These are phyloP conservation scores for Phytopythium chamaehyphon DNA, from an alignment of 352 stramenopile genomes.

Conservation along the genomic window DNA sequence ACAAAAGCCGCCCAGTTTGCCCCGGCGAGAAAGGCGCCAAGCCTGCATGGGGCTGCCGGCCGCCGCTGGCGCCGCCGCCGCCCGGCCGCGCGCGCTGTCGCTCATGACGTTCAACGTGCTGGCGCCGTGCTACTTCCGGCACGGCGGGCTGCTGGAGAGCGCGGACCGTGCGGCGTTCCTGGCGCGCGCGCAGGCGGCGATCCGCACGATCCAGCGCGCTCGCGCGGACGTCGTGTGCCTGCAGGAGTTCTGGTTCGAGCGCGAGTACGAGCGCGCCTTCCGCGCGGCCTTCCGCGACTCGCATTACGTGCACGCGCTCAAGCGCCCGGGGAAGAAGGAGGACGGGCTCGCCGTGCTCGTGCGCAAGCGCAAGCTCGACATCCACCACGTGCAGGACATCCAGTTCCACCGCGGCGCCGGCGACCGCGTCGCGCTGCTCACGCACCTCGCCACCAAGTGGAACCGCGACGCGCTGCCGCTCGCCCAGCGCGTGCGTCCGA, in stretches of 20 bases:
- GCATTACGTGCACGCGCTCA: slow-evolving; percentile 71
- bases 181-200: slow-evolving; percentile 60
- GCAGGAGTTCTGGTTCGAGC: slow-evolving; percentile 85
- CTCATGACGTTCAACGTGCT: slow-evolving; percentile 89
- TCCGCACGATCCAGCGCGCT: slow-evolving; percentile 69
- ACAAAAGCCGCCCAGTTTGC: no score
- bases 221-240: slow-evolving; percentile 76
- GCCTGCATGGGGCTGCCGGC: no score
- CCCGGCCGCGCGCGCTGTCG: slow-evolving; percentile 43
- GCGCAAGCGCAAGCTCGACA: slow-evolving; percentile 66
- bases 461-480: slow-evolving; percentile 43
- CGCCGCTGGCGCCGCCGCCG: no score
- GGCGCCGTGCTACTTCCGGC: slow-evolving; percentile 84
- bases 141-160: slow-evolving; percentile 71
- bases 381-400: slow-evolving; percentile 77
- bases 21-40: no score
- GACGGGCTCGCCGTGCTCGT: slow-evolving; percentile 81
- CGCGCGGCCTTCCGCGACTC: slow-evolving; percentile 50
- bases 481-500: slow-evolving; percentile 34
- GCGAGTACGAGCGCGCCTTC: slow-evolving; percentile 71
- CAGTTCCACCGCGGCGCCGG: slow-evolving; percentile 66
- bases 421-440: slow-evolving; percentile 78
- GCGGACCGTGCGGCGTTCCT: slow-evolving; percentile 58
- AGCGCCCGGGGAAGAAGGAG: slow-evolving; percentile 74
- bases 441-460: slow-evolving; percentile 83